A percentile compares a stretch with the other conserved stretches of the same genome.
phyloP scores from a whole-genome alignment of 441 rosid species.

The Erysimum pusillum region DNA sequence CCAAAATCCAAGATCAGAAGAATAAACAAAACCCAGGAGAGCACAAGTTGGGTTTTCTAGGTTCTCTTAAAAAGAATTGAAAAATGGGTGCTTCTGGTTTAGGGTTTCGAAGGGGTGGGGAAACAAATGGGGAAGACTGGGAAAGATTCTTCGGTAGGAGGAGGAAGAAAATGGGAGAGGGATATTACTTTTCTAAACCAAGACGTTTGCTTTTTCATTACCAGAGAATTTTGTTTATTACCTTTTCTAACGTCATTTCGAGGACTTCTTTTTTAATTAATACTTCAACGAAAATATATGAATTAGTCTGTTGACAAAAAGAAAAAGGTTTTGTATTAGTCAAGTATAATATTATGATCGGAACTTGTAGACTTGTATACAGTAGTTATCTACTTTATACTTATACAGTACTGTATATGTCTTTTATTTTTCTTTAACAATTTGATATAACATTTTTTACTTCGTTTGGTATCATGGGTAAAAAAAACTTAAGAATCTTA shows the following conservation, averaged over 20 bases:
- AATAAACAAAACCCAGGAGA: slow-evolving; percentile 34
- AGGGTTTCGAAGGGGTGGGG: slow-evolving; percentile 33
- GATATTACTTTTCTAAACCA: slow-evolving; percentile 45
- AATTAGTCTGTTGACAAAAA: background rate
- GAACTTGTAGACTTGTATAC: background rate
- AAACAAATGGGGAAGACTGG: slow-evolving; percentile 26
- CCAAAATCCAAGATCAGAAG: slow-evolving; percentile 25
- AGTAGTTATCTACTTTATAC: too few relatives aligned
- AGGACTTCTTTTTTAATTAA: background rate
- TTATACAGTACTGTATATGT: too few relatives aligned
- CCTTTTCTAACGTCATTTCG: slow-evolving; percentile 6
- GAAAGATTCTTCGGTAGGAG: slow-evolving; percentile 48
- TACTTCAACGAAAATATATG: slow-evolving; percentile 19
- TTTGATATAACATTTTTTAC: too few relatives aligned
- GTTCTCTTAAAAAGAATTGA: background rate
- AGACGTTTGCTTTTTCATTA: slow-evolving; percentile 38
- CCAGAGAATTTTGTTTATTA: background rate
- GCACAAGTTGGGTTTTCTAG: slow-evolving; percentile 24
- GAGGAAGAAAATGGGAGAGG: slow-evolving; percentile 39
- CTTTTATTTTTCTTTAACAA: too few relatives aligned
- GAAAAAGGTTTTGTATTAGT: background rate
- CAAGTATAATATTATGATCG: background rate
- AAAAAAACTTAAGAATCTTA: too few relatives aligned
- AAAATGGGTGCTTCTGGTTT: slow-evolving; percentile 11
- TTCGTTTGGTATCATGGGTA: too few relatives aligned